phyloP scores from a whole-genome alignment of 2,329 filamentous ascomycete species.

The Calonectria henricotiae region DNA sequence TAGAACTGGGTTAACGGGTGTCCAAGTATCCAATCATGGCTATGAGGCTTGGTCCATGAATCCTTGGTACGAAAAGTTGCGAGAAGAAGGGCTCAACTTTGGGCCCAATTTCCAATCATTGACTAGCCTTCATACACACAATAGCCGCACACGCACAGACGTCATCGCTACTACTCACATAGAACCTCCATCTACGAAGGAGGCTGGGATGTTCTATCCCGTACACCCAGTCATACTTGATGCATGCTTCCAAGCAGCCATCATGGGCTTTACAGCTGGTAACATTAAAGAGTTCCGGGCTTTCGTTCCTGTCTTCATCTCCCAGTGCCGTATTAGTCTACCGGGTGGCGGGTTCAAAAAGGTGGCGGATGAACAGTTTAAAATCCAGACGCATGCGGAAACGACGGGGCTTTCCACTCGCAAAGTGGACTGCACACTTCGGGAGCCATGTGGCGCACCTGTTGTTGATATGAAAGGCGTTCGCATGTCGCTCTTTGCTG shows the following conservation, averaged over 20 bases:
- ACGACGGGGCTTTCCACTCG: not conserved
- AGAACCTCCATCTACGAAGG: not conserved
- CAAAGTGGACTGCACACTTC: constrained; percentile 11
- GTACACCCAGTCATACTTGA: constrained; percentile 2
- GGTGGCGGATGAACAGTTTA: not conserved
- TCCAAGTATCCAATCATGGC: constrained; percentile 2
- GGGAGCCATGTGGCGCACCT: not conserved
- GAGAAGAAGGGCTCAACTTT: constrained; percentile 20
- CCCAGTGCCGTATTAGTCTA: not conserved
- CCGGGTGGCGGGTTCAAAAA: not conserved
- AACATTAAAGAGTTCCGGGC: not conserved
- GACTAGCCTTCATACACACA: not conserved
- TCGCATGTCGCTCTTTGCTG: not conserved
- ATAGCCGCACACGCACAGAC: not conserved
- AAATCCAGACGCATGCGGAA: not conserved
- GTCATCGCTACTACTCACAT: not conserved
- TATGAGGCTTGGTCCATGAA: constrained; percentile 6
- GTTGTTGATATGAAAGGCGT: not conserved
- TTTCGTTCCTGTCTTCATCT: constrained; percentile 8
- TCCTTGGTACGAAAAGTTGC: constrained; percentile 11
- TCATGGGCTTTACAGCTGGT: not conserved
- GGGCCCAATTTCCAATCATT: constrained; percentile 1
- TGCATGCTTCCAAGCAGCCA: constrained; percentile 15
- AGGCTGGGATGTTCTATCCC: not conserved
- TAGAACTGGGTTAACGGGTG: not conserved